phyloP scores from a whole-genome alignment of 2,329 filamentous ascomycete genomes.

The Trichophyton rubrum region DNA sequence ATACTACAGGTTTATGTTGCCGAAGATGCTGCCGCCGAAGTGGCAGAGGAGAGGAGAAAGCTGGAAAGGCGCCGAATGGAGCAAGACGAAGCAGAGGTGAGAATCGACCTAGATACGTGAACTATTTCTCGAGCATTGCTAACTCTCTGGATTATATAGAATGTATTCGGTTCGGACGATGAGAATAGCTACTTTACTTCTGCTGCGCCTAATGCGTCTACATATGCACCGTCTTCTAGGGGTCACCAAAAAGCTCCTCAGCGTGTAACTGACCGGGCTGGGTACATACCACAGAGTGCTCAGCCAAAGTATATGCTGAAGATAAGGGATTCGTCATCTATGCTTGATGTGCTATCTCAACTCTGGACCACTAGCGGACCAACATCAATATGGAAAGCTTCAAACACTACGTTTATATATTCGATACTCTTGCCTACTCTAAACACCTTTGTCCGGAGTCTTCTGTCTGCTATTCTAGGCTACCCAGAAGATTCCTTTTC shows the following conservation, averaged over 20 bases:
- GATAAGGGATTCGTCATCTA: slow-evolving; percentile 62
- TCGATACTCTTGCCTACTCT: slow-evolving; percentile 72
- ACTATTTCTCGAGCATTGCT: slow-evolving; percentile 2
- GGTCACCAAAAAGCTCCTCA: slow-evolving; percentile 28
- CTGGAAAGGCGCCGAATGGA: slow-evolving; percentile 19
- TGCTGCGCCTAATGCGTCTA: slow-evolving; percentile 38
- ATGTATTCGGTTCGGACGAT: slow-evolving; percentile 49
- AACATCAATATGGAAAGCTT: slow-evolving; percentile 88
- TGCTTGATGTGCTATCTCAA: slow-evolving; percentile 75
- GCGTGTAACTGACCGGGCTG: slow-evolving; percentile 36
- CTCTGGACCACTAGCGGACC: slow-evolving; percentile 81
- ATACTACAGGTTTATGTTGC: slow-evolving; percentile 64
- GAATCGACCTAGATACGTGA: slow-evolving; percentile 4
- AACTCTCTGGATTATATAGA: slow-evolving; percentile 15
- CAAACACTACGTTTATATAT: slow-evolving; percentile 87
- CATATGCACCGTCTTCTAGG: slow-evolving; percentile 29
- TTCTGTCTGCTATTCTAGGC: slow-evolving; percentile 82
- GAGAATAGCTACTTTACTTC: slow-evolving; percentile 79
- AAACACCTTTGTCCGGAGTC: slow-evolving; percentile 82
- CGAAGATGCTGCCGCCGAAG: slow-evolving; percentile 25
- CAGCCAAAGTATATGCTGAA: slow-evolving; percentile 49
- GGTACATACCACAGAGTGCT: slow-evolving; percentile 31
- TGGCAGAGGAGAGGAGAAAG: slow-evolving; percentile 21
- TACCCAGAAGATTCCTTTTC: slow-evolving; percentile 62
- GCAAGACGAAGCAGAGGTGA: slow-evolving; percentile 22